Evolutionary conservation across 139 green algal genomes (phyloP), one percentile per base, ranked within the genome.

Genomic region (Deuterostichococcus epilithicus): DNA sequence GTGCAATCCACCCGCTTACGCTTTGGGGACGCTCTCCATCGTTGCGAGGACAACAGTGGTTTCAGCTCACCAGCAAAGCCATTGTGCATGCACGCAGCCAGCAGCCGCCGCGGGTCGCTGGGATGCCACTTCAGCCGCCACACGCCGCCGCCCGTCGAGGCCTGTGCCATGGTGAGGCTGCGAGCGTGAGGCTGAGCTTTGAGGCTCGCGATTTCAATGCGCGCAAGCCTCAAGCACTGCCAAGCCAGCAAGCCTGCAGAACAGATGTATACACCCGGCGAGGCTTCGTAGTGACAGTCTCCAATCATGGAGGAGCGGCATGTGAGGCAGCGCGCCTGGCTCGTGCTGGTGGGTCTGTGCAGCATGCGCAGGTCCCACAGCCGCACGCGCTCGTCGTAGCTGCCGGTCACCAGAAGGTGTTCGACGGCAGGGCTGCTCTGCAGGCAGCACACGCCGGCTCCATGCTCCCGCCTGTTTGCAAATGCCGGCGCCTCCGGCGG

Each of bases 31-130:
- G n/a, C n/a, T n/a, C n/a, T n/a, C n/a, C n/a, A n/a, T n/a, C n/a
- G n/a, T n/a, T n/a, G n/a, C n/a, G n/a, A 58, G 34, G 39, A 73
- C 52, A 83, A 44, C 23, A 30, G 15, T 30, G 36, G 26, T 4
- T 66, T 28, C 38, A 22, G 33, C 66, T 45, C 71, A 75, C 75
- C 45, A 4, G 80, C 80, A 83, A 94, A 95, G 66, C 92, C 92
- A 60, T 87, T 85, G 77, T 97, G 91, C 93, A 97, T 97, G 80
- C 88, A 91, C 20, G 93, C 93, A 8, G 86, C 86, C 63, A 96
- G 78, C 35, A 97, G 70, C 22, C 91, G 74, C 6, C 63, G 3
- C 0, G 78, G 76, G 25, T 91, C 72, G 33, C 0, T 69, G 20
- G 39, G 90, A 75, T 94, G 91, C 90, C 90, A 97, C 22, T 90